Base-by-base conservation (phyloP, 1,139 yeast species). In the Protomyces arabidopsidicola region DNA sequence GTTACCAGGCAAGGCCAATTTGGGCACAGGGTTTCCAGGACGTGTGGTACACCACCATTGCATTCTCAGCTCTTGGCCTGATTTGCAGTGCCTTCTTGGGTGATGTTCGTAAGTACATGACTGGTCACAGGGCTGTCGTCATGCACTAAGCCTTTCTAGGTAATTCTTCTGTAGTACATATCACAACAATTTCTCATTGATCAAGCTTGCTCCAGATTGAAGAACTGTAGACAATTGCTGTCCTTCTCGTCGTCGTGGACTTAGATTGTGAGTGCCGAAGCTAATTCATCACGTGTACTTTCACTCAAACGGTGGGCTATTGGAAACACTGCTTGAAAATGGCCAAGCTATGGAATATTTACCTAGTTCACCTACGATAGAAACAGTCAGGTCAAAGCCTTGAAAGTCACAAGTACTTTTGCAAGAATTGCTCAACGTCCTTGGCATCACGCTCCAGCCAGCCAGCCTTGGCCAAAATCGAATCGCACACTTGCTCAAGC, bases 401-500 rank as follows among this genome's bases (percentile, higher is more conserved):
- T 20, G 48, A 5, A 42, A 27, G 56, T 58, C 56, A 51, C 62
- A 58, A 51, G 52, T 58, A 58, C 45, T 39, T 39, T 42, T 48
- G 45, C 50, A 60, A 24, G 31, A 53, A 60, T 10, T 10, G 22
- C 58, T 45, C 36, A 14, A 89, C 83, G 45, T 77, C 79, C 20
- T 76, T 77, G 57, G 79, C 75, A 71, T 87, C 95, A 70, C 91
- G 84, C 66, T 78, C 73, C 61, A 85, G 79, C 93, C 91, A 87
- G 65, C 79, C 76, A 65, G 84, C 79, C 74, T 84, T 83, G 62
- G 90, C 76, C 55, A 81, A 78, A 67, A 88, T 80, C 57, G 82
- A 77, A 75, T 89, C 96, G 70, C 86, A 78, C 18, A 88, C 77
- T 76, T 85, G 90, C 16, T 86, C 87, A 72, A 88, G 80, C 66